Conservation (phyloP, 1,284 basidiomycete species). For the Phellinidium pouzarii region DNA sequence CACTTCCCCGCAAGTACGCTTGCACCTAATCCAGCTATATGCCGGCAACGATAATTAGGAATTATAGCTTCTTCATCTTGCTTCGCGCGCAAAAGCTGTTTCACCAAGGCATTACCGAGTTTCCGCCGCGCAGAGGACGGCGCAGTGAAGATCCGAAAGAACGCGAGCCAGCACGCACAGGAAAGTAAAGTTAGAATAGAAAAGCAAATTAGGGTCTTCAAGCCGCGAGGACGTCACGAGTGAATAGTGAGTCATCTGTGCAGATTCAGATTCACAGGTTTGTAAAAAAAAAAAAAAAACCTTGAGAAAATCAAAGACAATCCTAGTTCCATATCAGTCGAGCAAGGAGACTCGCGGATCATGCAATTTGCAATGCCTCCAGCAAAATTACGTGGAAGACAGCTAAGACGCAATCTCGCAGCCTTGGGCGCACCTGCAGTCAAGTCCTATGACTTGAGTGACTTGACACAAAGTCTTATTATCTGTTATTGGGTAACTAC, state of each 20-base stretch:
- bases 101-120: constrained; percentile 13
- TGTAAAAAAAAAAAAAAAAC: too few species aligned
- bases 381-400: constrained; percentile 10
- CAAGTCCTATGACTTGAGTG: not conserved
- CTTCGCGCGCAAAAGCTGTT: constrained; percentile 4
- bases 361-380: constrained; percentile 1
- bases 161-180: not conserved
- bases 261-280: not conserved
- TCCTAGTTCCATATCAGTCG: not conserved
- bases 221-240: constrained; percentile 9
- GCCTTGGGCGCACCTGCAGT: not conserved
- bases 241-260: constrained; percentile 10
- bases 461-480: too few species aligned
- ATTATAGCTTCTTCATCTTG: constrained; percentile 9
- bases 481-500: too few species aligned
- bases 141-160: not conserved
- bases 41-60: not conserved
- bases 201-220: not conserved
- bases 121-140: constrained; percentile 1
- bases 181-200: not conserved
- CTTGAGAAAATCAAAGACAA: constrained; percentile 10
- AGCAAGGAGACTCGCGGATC: not conserved
- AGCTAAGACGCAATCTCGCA: not conserved
- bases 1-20: not conserved
- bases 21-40: constrained; percentile 3